Evolutionary conservation across 1,284 basidiomycete genomes (phyloP), one percentile per base, ranked within the genome.

Genomic region (Sparassis latifolia): DNA sequence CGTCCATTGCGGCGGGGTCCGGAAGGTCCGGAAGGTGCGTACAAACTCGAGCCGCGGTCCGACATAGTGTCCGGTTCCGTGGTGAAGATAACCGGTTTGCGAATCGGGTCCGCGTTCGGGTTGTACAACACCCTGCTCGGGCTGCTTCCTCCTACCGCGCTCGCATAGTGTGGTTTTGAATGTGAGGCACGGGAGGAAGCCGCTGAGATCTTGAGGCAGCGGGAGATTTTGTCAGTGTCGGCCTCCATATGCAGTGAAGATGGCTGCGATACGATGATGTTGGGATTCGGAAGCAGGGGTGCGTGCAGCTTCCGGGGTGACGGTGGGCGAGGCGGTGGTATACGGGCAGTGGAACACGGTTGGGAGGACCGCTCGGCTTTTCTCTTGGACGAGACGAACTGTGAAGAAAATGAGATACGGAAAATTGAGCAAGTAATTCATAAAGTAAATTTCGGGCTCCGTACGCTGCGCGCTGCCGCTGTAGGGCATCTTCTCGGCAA

Each of bases 401-500:
- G 62, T 5, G 44, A 41, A n/a, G 35, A 42, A 51, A 12, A 12
- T 37, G 12, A 20, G 20, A 20, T 20, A 20, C 20, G 20, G 20
- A 20, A 20, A 20, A 20, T 20, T 20, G 20, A 20, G 20, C 20
- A 20, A 20, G 20, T n/a, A 31, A 27, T 5, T 37, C 7, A 35
- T 12, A 29, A n/a, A 52, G 28, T 50, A 38, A 50, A 45, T 37
- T 6, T 6, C 35, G 7, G 35, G 41, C 12, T 4, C 74, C 78
- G 47, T 53, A 87, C 86, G 69, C 71, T 46, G 84, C 84, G 45
- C 78, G 80, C 56, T 72, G 77, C 45, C 86, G 74, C 60, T 81
- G 78, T n/a, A 84, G 66, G 4, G 82, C 39, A 89, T 70, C 55
- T 74, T 77, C 62, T 86, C 80, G 51, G 81, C 84, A 39, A 90